These are phyloP conservation scores for Eucalyptus grandis DNA, from an alignment of 345 rosid genomes.

Conservation along the genomic window DNA sequence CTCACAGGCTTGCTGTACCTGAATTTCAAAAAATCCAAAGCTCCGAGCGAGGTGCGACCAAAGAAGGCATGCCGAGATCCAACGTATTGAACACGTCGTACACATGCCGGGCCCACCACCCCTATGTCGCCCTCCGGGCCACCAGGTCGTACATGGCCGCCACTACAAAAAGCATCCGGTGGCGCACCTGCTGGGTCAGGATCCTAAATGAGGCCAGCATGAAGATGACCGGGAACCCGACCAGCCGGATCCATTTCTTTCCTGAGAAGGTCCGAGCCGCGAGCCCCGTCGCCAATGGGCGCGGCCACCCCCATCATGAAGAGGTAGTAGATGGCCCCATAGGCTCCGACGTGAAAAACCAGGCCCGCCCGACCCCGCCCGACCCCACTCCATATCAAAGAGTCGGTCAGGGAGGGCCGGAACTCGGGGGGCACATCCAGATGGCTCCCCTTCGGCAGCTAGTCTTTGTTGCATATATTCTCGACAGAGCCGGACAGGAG, in stretches of 20 bases:
- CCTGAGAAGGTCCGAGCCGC: neutral
- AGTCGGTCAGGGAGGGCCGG: neutral
- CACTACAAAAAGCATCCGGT: neutral
- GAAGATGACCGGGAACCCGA: neutral
- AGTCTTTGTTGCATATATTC: neutral
- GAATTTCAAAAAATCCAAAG: too few species aligned
- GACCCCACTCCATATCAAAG: neutral
- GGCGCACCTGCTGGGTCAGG: neutral
- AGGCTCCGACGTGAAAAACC: neutral
- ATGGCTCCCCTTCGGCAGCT: neutral
- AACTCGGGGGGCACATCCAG: neutral
- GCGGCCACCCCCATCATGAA: neutral
- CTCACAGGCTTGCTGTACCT: neutral
- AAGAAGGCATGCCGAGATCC: neutral
- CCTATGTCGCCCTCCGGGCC: too few species aligned
- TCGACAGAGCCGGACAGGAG: neutral
- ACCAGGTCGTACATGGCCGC: too few species aligned
- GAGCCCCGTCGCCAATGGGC: neutral
- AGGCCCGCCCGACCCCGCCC: neutral
- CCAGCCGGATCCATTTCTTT: neutral
- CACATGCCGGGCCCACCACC: too few species aligned
- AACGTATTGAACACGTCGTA: too few species aligned
- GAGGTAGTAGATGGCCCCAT: neutral
- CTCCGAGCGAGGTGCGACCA: neutral
- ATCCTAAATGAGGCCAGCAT: neutral